Evolutionary conservation across 2,329 filamentous ascomycete genomes (phyloP), one percentile per base, ranked within the genome.

Genomic region (Fonsecaea pugnacius): DNA sequence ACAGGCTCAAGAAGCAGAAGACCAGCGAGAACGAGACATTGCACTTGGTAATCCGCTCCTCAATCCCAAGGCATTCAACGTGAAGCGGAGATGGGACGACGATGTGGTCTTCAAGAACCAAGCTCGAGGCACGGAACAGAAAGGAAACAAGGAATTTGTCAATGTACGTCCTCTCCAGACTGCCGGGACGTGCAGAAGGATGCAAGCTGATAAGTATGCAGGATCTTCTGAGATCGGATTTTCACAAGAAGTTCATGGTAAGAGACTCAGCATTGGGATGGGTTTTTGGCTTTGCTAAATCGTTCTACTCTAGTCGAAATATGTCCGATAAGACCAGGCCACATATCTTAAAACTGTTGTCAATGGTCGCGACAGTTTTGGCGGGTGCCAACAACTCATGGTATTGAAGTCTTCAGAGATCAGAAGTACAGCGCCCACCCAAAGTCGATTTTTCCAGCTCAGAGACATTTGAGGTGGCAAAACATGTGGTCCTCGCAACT

Each of bases 61-160:
- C 62, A 97, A 98, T 71, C 75, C 84, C 57, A 91, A 91, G 75
- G 92, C 96, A 71, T 98, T 96, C 76, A 92, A 89, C 64, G 89
- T 97, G 73, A 97, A 96, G 69, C 73, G 75, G 12, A 80, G 93
- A 71, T 99, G 95, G 95, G 95, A 99, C 72, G 95, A 99, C 73
- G 95, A 99, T 75, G 95, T 99, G 12, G 93, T 99, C 2, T 99
- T 99, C 81, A 98, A 96, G 82, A 99, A 99, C 77, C 95, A 99
- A 80, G 95, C 94, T 36, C 86, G 95, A 64, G 95, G 94, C 8
- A 96, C 93, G 0, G 94, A 98, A 74, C 92, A 97, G 68, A 93
- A 89, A 81, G 88, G 89, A 68, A 92, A 90, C 81, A 92, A 89
- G 82, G 93, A 96, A 78, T 99, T 99, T 79, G 93, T 99, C 77